Conservation (phyloP, 805 yeast genomes). For the Alloascoidea africana region DNA sequence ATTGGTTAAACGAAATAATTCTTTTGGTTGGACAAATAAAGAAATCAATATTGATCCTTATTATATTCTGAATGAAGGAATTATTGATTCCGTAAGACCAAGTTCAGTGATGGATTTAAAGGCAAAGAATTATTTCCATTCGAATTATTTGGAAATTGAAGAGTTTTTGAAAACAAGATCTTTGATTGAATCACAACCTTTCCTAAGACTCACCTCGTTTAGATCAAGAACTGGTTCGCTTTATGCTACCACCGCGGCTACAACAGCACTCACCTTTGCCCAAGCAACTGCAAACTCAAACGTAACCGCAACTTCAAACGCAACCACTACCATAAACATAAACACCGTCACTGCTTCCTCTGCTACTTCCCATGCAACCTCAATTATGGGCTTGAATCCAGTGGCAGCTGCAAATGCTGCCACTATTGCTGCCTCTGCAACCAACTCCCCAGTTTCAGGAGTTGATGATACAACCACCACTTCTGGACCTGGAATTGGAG, state of each 20-base stretch:
- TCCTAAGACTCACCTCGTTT: neutral
- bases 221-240: slow-evolving; percentile 1
- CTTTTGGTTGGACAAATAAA: slow-evolving; percentile 9
- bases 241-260: neutral
- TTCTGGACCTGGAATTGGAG: slow-evolving; percentile 20
- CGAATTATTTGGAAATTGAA: neutral
- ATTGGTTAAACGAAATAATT: slow-evolving; percentile 3
- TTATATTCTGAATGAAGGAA: slow-evolving; percentile 17
- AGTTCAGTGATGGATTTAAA: slow-evolving; percentile 3
- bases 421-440: slow-evolving; percentile 10
- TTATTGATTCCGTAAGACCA: slow-evolving; percentile 17
- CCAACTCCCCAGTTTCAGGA: slow-evolving; percentile 15
- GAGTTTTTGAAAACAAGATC: neutral
- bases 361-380: too few species aligned
- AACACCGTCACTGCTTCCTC: too few species aligned
- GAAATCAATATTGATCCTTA: slow-evolving; percentile 19
- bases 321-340: too few species aligned
- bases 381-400: too few species aligned
- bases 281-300: too few species aligned
- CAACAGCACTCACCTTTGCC: neutral
- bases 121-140: neutral
- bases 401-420: too few species aligned
- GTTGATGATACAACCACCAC: slow-evolving; percentile 12
- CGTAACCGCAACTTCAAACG: too few species aligned
- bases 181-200: neutral